phyloP scores from a whole-genome alignment of 1,284 basidiomycete species.

The Apiotrichum veenhuisii region DNA sequence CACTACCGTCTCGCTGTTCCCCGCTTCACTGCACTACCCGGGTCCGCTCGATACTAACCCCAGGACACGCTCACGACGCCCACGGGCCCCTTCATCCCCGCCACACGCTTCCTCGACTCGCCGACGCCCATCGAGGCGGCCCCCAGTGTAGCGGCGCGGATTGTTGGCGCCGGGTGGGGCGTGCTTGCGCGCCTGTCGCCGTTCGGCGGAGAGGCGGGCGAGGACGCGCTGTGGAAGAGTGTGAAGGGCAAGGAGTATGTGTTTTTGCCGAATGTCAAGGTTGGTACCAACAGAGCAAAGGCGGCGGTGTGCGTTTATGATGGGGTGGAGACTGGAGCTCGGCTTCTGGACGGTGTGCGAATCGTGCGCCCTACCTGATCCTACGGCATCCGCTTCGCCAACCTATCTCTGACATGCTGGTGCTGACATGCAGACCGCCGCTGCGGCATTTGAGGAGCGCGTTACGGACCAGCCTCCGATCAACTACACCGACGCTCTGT shows the following conservation, averaged over 20 bases:
- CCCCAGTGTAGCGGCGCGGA: slow-evolving; percentile 64
- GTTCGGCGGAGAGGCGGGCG: slow-evolving; percentile 52
- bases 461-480: slow-evolving; percentile 55
- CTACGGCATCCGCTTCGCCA: too few species aligned
- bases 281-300: slow-evolving; percentile 13
- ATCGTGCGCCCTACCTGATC: too few species aligned
- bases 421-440: slow-evolving; percentile 54
- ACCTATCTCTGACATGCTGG: background rate
- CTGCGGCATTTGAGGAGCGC: slow-evolving; percentile 55
- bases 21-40: too few species aligned
- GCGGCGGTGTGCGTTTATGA: too few species aligned
- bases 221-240: slow-evolving; percentile 62
- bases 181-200: slow-evolving; percentile 56
- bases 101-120: slow-evolving; percentile 60
- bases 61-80: slow-evolving; percentile 33
- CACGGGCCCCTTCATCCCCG: slow-evolving; percentile 52
- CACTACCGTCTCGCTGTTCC: too few species aligned
- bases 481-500: slow-evolving; percentile 62
- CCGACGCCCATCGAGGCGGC: slow-evolving; percentile 64
- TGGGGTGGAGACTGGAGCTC: too few species aligned
- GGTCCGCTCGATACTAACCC: too few species aligned
- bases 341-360: too few species aligned
- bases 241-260: slow-evolving; percentile 69
- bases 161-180: slow-evolving; percentile 82
- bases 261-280: slow-evolving; percentile 53